Percentiles rank a stretch among this genome's conserved stretches.
Evolutionary conservation across 441 rosid species (phyloP).

Genomic region (Theobroma grandiflorum): DNA sequence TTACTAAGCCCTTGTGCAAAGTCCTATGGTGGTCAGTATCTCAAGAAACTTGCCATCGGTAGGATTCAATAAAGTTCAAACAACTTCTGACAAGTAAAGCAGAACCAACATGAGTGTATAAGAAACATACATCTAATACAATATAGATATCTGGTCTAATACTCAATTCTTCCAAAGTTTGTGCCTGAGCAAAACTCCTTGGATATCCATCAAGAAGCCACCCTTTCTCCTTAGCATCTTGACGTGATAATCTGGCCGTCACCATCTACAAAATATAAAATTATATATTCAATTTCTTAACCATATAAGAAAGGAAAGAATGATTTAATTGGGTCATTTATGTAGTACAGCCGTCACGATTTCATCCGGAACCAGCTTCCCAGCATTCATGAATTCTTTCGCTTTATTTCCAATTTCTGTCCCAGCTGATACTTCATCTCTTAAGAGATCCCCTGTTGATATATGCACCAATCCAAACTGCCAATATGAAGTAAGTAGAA

Average conservation of each 20-base stretch:
- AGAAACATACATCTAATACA: conserved; percentile 68
- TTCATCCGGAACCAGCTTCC: conserved; percentile 88
- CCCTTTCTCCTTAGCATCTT: conserved; percentile 81
- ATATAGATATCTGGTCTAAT: conserved; percentile 78
- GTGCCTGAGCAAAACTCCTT: conserved; percentile 74
- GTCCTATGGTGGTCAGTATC: neutral
- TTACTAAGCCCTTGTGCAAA: conserved; percentile 7
- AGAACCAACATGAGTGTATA: conserved; percentile 8
- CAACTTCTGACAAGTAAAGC: conserved; percentile 16
- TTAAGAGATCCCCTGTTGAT: conserved; percentile 90
- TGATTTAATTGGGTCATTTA: conserved; percentile 1
- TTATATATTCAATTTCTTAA: conserved; percentile 4
- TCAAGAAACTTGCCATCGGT: neutral
- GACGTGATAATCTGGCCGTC: conserved; percentile 63
- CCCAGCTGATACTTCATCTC: conserved; percentile 82
- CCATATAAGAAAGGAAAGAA: conserved; percentile 16
- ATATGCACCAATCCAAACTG: conserved; percentile 95
- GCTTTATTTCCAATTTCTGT: conserved; percentile 84
- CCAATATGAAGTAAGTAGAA: conserved; percentile 25
- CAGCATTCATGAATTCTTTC: conserved; percentile 83
- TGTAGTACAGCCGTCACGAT: conserved; percentile 73
- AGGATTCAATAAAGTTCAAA: conserved; percentile 5
- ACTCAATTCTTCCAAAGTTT: conserved; percentile 73
- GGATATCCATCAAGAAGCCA: conserved; percentile 99
- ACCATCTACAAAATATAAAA: conserved; percentile 66